Percentiles rank a stretch among this genome's conserved stretches.
Conservation (phyloP, 1,284 basidiomycete genomes). For the Ustilago lituana region DNA sequence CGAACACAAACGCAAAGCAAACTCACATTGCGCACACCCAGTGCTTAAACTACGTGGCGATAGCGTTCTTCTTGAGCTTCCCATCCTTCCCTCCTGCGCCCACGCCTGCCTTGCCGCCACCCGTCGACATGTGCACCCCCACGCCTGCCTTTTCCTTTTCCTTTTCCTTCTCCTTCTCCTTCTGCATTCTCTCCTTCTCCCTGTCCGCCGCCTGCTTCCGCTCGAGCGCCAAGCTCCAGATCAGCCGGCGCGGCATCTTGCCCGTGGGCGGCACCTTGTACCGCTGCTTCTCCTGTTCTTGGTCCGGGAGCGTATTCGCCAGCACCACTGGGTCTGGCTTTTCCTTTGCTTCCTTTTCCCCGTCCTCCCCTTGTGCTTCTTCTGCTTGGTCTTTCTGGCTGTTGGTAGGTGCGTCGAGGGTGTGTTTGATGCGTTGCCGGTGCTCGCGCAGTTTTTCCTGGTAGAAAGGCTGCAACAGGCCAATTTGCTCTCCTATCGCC, state of each 20-base stretch:
- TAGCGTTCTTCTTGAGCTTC: conserved; percentile 25
- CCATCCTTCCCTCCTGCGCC: conserved; percentile 7
- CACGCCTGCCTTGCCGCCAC: conserved; percentile 2
- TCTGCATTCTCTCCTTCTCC: conserved; percentile 2
- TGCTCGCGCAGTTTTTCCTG: conserved; percentile 49
- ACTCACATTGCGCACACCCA: too few species aligned
- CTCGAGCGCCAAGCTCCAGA: conserved; percentile 33
- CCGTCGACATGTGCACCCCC: not conserved
- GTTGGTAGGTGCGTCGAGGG: conserved; percentile 1
- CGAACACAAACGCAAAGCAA: too few species aligned
- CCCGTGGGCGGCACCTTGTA: conserved; percentile 65
- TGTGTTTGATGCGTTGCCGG: conserved; percentile 17
- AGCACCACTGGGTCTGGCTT: conserved; percentile 14
- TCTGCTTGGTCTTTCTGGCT: not conserved
- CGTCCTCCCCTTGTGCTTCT: not conserved
- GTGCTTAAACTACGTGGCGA: too few species aligned
- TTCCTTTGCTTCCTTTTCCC: conserved; percentile 7
- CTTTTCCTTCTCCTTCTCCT: not conserved
- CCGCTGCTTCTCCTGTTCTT: conserved; percentile 57
- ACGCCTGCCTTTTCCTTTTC: not conserved
- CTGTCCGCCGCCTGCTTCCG: conserved; percentile 8
- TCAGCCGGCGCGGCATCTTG: conserved; percentile 54
- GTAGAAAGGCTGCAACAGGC: conserved; percentile 80
- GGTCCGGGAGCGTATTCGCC: conserved; percentile 50
- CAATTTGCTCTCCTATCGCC: conserved; percentile 81